A percentile compares a stretch with the other conserved stretches of the same genome.
phyloP scores from a whole-genome alignment of 495 filamentous ascomycete species.

The Aspergillus taichungensis region DNA sequence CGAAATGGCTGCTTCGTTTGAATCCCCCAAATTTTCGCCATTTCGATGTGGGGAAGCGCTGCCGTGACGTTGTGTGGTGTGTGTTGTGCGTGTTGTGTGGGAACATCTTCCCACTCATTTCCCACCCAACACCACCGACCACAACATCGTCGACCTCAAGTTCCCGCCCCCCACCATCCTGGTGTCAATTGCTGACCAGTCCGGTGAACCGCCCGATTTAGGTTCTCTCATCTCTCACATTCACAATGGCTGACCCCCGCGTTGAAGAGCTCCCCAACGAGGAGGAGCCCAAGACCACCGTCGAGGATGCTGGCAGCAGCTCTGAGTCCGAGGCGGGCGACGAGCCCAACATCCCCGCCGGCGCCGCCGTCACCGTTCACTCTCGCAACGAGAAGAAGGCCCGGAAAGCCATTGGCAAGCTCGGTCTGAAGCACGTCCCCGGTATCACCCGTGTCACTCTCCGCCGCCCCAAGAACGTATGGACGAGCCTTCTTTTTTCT shows the following conservation, averaged over 20 bases:
- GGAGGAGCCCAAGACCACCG: slow-evolving; percentile 55
- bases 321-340: slow-evolving; percentile 70
- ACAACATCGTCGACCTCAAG: too few relatives aligned
- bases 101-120: neutral
- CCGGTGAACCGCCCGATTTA: slow-evolving; percentile 14
- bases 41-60: slow-evolving; percentile 16
- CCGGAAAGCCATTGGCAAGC: slow-evolving; percentile 94
- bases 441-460: slow-evolving; percentile 98
- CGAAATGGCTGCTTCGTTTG: slow-evolving; percentile 17
- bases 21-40: slow-evolving; percentile 19
- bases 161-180: too few relatives aligned
- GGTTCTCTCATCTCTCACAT: slow-evolving; percentile 24
- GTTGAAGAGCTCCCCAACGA: slow-evolving; percentile 97
- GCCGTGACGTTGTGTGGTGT: too few relatives aligned
- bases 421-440: slow-evolving; percentile 89
- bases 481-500: slow-evolving; percentile 19
- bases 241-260: slow-evolving; percentile 89
- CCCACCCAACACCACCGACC: too few relatives aligned
- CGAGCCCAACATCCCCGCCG: slow-evolving; percentile 67
- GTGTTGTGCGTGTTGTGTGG: neutral
- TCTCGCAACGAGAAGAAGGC: slow-evolving; percentile 99
- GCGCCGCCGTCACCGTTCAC: slow-evolving; percentile 82
- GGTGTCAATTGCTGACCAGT: slow-evolving; percentile 14
- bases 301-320: slow-evolving; percentile 73
- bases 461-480: slow-evolving; percentile 94